Conservation (phyloP, 352 stramenopile species). For the Globisporangium parvum region DNA sequence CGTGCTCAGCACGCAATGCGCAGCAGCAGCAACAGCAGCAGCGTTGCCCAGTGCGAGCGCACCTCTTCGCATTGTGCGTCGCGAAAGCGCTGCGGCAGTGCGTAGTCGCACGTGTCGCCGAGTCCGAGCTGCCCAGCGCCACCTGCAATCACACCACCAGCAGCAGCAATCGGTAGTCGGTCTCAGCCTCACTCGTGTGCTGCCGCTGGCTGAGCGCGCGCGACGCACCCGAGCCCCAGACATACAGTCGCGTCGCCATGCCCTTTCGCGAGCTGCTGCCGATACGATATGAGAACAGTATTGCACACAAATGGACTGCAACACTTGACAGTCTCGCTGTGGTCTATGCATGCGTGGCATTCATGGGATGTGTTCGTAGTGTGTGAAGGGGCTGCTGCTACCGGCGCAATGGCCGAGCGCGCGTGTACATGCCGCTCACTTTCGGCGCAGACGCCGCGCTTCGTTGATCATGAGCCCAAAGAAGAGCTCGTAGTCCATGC, state of each 20-base stretch:
- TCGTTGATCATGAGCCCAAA: constrained; percentile 81
- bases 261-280: neutral
- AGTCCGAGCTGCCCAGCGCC: constrained; percentile 62
- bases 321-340: no score
- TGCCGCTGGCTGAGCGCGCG: neutral
- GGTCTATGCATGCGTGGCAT: no score
- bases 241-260: constrained; percentile 15
- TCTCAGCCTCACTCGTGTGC: neutral
- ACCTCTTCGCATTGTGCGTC: constrained; percentile 3
- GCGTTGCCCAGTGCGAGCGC: neutral
- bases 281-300: no score
- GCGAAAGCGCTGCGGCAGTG: constrained; percentile 40
- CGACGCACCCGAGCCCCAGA: constrained; percentile 13
- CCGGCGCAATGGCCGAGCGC: neutral
- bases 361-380: no score
- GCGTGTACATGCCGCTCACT: constrained; percentile 26
- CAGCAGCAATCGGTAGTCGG: neutral
- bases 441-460: constrained; percentile 50
- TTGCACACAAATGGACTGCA: no score
- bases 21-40: neutral
- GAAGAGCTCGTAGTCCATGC: constrained; percentile 81
- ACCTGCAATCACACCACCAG: constrained; percentile 19
- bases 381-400: neutral
- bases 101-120: constrained; percentile 42
- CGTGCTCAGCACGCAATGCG: no score